These are phyloP conservation scores for Geosmithia putterillii DNA, from an alignment of 2,329 filamentous ascomycete genomes.

Conservation along the genomic window DNA sequence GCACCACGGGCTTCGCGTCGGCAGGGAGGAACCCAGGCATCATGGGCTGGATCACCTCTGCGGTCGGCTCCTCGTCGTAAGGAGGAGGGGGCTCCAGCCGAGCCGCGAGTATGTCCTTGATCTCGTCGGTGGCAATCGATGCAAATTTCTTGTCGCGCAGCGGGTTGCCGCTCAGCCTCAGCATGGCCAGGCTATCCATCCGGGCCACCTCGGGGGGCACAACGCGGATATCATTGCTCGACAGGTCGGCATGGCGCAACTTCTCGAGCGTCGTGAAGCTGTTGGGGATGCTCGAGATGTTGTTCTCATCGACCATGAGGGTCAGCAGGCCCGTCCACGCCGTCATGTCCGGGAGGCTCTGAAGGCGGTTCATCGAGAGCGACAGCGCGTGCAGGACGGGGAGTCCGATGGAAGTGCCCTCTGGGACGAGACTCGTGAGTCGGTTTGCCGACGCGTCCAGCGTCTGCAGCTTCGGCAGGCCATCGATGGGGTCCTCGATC, in stretches of 20 bases:
- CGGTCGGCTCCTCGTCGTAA: constrained; percentile 14
- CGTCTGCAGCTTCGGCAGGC: constrained; percentile 54
- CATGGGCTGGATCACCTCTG: constrained; percentile 5
- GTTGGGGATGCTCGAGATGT: constrained; percentile 59
- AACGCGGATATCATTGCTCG: constrained; percentile 67
- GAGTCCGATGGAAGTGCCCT: constrained; percentile 38
- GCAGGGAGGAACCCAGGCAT: constrained; percentile 8
- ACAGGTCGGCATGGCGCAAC: constrained; percentile 69
- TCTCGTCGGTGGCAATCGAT: constrained; percentile 64
- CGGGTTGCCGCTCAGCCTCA: constrained; percentile 81
- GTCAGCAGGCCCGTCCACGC: constrained; percentile 63
- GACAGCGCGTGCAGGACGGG: constrained; percentile 63
- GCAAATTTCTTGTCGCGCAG: constrained; percentile 79
- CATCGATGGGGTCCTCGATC: constrained; percentile 48
- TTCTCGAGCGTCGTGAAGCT: constrained; percentile 58
- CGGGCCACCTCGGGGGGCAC: constrained; percentile 65
- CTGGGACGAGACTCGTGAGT: constrained; percentile 40
- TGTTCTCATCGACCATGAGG: constrained; percentile 72
- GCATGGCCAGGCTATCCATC: constrained; percentile 65
- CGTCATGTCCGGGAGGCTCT: constrained; percentile 59
- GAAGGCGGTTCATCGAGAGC: constrained; percentile 71
- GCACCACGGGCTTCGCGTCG: neutral
- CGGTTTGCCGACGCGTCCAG: constrained; percentile 72
- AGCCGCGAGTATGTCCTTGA: constrained; percentile 61
- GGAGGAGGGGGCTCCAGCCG: constrained; percentile 48